A percentile compares a stretch with the other conserved stretches of the same genome.
Conservation (phyloP, 768 basidiomycete species). For the Boletus rubroflammeus region DNA sequence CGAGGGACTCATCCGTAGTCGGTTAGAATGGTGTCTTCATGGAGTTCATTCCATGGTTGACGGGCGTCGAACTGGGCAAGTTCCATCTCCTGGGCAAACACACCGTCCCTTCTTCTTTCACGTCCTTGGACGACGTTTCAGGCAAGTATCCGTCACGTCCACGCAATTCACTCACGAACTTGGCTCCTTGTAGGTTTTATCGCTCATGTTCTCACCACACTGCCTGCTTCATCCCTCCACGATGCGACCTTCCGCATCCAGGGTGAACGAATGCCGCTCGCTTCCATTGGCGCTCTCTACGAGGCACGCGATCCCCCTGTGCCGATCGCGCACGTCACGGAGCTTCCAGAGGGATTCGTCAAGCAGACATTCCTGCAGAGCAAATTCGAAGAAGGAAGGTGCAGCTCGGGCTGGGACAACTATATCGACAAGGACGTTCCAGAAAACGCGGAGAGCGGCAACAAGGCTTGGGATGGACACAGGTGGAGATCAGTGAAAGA, state of each 20-base stretch:
- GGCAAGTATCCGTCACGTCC: conserved; percentile 19
- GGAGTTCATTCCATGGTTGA: conserved; percentile 30
- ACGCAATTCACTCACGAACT: conserved; percentile 1
- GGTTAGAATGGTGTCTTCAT: conserved; percentile 34
- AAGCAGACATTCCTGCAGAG: conserved; percentile 32
- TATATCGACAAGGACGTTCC: conserved; percentile 26
- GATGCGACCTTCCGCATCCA: conserved; percentile 35
- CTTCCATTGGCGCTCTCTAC: conserved; percentile 28
- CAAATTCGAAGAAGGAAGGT: conserved; percentile 27
- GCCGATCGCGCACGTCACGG: conserved; percentile 19
- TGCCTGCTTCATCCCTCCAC: conserved; percentile 25
- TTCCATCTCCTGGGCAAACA: conserved; percentile 34
- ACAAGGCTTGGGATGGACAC: conserved; percentile 34
- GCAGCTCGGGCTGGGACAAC: conserved; percentile 36
- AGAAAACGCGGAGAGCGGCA: conserved; percentile 30
- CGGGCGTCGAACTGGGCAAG: conserved; percentile 26
- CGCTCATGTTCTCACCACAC: conserved; percentile 32
- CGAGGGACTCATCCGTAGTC: background rate
- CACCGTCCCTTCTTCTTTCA: conserved; percentile 29
- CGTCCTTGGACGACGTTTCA: conserved; percentile 33
- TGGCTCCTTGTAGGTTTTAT: conserved; percentile 30
- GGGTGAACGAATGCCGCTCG: conserved; percentile 31
- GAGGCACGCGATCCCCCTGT: conserved; percentile 19
- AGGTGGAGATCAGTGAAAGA: conserved; percentile 30
- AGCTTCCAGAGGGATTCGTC: conserved; percentile 29